These are phyloP conservation scores for Alternaria sp. DNA, from an alignment of 2,329 filamentous ascomycete species.

Conservation along the genomic window DNA sequence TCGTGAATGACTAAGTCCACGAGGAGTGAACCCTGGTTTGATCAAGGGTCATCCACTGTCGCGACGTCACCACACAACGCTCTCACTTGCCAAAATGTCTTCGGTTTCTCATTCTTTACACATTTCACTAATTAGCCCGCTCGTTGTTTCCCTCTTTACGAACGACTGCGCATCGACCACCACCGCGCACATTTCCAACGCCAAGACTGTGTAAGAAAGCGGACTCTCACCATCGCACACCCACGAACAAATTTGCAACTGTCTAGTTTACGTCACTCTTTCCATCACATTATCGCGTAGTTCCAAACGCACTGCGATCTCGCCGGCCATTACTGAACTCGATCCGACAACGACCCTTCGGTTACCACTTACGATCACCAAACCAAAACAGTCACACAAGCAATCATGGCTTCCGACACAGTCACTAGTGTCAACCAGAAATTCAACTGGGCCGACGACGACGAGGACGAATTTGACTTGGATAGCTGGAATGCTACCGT, in stretches of 20 bases:
- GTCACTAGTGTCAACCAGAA: slow-evolving; percentile 1
- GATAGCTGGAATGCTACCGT: slow-evolving; percentile 19
- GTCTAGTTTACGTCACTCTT: neutral
- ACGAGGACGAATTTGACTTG: slow-evolving; percentile 28
- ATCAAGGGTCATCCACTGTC: neutral
- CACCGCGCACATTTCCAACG: neutral
- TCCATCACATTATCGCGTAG: neutral
- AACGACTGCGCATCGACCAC: neutral
- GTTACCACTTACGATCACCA: neutral
- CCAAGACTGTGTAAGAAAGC: neutral
- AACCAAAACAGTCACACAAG: neutral
- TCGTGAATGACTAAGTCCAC: neutral
- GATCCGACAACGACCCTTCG: neutral
- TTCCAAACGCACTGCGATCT: neutral
- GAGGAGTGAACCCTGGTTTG: slow-evolving; percentile 1
- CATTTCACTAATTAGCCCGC: neutral
- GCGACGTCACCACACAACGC: neutral
- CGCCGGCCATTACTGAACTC: neutral
- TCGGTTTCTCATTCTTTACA: neutral
- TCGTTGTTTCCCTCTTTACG: neutral
- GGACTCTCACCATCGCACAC: neutral
- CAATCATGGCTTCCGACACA: slow-evolving; percentile 7
- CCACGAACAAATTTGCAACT: neutral
- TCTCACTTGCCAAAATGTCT: slow-evolving; percentile 1
- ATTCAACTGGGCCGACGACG: slow-evolving; percentile 33